Evolutionary conservation across 2,329 filamentous ascomycete species (phyloP).

Genomic region (Alternaria solani): DNA sequence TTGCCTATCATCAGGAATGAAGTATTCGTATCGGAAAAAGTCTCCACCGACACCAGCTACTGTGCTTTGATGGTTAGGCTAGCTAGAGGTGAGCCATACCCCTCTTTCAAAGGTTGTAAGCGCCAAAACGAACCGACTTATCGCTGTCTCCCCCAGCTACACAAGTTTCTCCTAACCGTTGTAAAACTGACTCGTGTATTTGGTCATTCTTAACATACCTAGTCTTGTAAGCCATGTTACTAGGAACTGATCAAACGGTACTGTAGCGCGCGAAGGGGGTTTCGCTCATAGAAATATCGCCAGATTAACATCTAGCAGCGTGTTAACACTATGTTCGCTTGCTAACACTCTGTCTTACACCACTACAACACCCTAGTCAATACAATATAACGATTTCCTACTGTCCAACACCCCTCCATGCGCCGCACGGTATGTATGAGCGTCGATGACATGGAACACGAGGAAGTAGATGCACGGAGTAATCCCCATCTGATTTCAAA

Average conservation of each 20-base stretch:
- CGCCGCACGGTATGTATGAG: conserved; percentile 35
- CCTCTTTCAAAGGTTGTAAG: conserved; percentile 4
- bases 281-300: too few species aligned
- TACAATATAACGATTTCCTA: too few species aligned
- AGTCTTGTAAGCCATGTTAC: conserved; percentile 20
- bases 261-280: too few species aligned
- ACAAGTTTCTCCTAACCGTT: background rate
- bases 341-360: too few species aligned
- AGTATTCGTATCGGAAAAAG: background rate
- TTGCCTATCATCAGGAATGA: background rate
- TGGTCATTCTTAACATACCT: conserved; percentile 11
- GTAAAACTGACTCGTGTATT: background rate
- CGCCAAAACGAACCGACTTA: conserved; percentile 6
- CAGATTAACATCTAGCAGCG: too few species aligned
- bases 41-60: background rate
- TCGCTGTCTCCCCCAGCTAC: background rate
- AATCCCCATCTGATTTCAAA: conserved; percentile 50
- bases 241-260: conserved; percentile 42
- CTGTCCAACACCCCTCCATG: background rate
- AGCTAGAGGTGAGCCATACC: conserved; percentile 5
- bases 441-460: conserved; percentile 52
- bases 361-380: too few species aligned
- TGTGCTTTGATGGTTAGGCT: conserved; percentile 10
- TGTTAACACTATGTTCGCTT: too few species aligned
- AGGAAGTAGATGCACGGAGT: conserved; percentile 56